Percentiles rank a stretch among this genome's conserved stretches.
Evolutionary conservation across 352 stramenopile species (phyloP).

Genomic region (Hyaloperonospora brassicae): DNA sequence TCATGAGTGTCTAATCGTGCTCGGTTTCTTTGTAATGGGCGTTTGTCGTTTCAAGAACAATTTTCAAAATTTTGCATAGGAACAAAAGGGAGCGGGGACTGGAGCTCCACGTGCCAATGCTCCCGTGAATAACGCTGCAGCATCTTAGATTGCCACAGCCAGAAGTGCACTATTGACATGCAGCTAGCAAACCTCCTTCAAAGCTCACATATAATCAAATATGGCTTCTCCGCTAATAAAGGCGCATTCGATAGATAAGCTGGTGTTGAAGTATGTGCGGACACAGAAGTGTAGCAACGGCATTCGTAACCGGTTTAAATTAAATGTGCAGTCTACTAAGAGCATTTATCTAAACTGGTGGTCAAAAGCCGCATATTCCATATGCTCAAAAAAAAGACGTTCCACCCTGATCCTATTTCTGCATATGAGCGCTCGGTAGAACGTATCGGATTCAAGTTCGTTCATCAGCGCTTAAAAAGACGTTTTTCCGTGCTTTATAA

Average conservation of each 20-base stretch:
- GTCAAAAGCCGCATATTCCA: not conserved
- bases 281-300: not conserved
- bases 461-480: not conserved
- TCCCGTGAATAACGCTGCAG: not conserved
- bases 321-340: not conserved
- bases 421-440: not conserved
- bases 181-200: not conserved
- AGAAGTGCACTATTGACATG: not conserved
- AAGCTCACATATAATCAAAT: not conserved
- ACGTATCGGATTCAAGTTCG: not conserved
- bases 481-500: not conserved
- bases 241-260: not conserved
- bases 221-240: not conserved
- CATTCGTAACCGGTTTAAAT: not conserved
- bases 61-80: not conserved
- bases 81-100: not conserved
- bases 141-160: not conserved
- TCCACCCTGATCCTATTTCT: not conserved
- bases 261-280: not conserved
- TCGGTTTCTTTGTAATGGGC: not conserved
- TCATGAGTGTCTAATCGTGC: not conserved
- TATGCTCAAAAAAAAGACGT: not conserved
- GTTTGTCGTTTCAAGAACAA: not conserved
- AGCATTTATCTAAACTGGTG: not conserved
- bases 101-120: not conserved